phyloP scores from a whole-genome alignment of 1,284 basidiomycete genomes.

The Wolfiporia cocos region DNA sequence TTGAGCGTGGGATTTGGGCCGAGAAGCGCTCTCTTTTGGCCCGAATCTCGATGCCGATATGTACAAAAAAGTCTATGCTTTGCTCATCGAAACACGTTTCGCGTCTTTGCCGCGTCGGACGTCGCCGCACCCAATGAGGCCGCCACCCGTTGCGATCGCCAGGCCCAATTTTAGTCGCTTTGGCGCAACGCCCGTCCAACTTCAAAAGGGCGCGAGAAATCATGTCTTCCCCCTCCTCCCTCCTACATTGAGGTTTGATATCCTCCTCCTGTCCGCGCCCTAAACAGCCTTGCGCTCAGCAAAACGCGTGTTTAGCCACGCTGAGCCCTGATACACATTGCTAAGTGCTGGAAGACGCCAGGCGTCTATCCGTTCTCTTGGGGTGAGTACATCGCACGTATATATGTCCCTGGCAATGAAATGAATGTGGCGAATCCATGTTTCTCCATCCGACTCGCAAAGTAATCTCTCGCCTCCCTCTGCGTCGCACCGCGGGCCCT shows the following conservation, averaged over 20 bases:
- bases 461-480: too few relatives aligned
- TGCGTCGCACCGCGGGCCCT: constrained; percentile 7
- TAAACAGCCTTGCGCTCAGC: constrained; percentile 14
- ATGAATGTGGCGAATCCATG: constrained; percentile 14
- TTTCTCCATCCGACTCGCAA: too few relatives aligned
- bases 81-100: constrained; percentile 53
- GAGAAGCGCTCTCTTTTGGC: constrained; percentile 9
- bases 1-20: constrained; percentile 13
- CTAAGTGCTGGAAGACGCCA: constrained; percentile 25
- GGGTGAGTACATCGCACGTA: constrained; percentile 17
- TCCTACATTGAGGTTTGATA: constrained; percentile 16
- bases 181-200: constrained; percentile 31
- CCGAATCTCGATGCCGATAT: constrained; percentile 19
- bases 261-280: constrained; percentile 13
- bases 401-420: constrained; percentile 16
- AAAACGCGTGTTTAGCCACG: constrained; percentile 20
- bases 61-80: constrained; percentile 26
- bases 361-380: constrained; percentile 19
- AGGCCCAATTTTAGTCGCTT: constrained; percentile 36
- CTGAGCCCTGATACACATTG: constrained; percentile 24
- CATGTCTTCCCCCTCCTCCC: constrained; percentile 26
- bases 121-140: constrained; percentile 32
- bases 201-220: constrained; percentile 30
- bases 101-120: constrained; percentile 43
- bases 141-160: constrained; percentile 42